These are phyloP conservation scores for Suillus cothurnatus DNA, from an alignment of 768 basidiomycete genomes.

Conservation along the genomic window DNA sequence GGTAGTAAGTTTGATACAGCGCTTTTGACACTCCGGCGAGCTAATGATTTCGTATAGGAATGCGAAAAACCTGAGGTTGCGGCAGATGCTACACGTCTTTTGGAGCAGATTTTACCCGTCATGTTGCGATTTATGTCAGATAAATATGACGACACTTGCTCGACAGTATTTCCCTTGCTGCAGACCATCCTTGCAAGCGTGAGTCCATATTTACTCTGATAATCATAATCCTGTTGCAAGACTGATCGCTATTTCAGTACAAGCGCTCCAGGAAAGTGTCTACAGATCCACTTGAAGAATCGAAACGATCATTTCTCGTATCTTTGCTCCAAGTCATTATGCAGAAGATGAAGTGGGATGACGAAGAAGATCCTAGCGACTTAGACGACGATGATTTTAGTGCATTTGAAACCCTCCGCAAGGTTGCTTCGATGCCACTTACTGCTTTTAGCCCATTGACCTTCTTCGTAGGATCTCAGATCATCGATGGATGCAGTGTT, in stretches of 20 bases:
- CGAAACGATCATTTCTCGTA: slow-evolving; percentile 74
- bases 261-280: slow-evolving; percentile 72
- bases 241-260: slow-evolving; percentile 54
- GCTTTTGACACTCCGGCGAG: neutral
- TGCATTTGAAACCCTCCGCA: slow-evolving; percentile 84
- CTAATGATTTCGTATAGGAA: slow-evolving; percentile 46
- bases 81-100: slow-evolving; percentile 61
- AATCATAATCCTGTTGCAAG: neutral
- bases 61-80: slow-evolving; percentile 58
- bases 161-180: slow-evolving; percentile 81
- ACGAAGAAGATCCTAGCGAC: slow-evolving; percentile 75
- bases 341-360: slow-evolving; percentile 90
- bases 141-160: slow-evolving; percentile 85
- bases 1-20: slow-evolving; percentile 38
- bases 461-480: slow-evolving; percentile 68
- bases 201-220: slow-evolving; percentile 27
- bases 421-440: slow-evolving; percentile 45
- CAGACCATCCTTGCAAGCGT: slow-evolving; percentile 75
- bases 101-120: slow-evolving; percentile 73
- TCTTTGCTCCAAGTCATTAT: slow-evolving; percentile 79
- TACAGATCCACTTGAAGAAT: slow-evolving; percentile 60
- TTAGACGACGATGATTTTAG: slow-evolving; percentile 86
- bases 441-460: slow-evolving; percentile 18
- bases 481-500: slow-evolving; percentile 87
- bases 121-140: slow-evolving; percentile 90